A percentile compares a stretch with the other conserved stretches of the same genome.
Evolutionary conservation across 1,284 basidiomycete genomes (phyloP).

Genomic region (Apiotrichum siamense): DNA sequence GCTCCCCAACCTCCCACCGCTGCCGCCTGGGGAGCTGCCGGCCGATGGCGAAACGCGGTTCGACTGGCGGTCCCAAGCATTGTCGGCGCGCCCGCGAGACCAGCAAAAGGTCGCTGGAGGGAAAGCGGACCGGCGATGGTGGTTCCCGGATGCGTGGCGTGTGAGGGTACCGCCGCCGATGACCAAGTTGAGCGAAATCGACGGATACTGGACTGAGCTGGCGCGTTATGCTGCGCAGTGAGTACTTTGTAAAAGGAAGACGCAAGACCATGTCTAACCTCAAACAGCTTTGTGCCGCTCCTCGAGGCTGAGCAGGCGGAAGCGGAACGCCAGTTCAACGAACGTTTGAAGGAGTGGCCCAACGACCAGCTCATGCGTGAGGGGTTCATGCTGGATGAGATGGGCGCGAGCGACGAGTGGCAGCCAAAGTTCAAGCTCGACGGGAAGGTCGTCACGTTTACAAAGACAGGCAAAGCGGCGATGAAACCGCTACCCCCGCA

Average conservation of each 20-base stretch:
- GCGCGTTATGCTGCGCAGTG: slow-evolving; percentile 33
- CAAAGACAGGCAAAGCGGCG: slow-evolving; percentile 57
- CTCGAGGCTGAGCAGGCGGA: slow-evolving; percentile 61
- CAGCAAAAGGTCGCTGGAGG: neutral
- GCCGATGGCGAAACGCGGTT: slow-evolving; percentile 30
- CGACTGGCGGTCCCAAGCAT: slow-evolving; percentile 31
- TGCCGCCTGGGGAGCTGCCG: slow-evolving; percentile 22
- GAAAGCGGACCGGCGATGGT: slow-evolving; percentile 13
- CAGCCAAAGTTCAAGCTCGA: slow-evolving; percentile 14
- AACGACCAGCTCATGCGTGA: slow-evolving; percentile 56
- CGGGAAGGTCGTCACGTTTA: slow-evolving; percentile 49
- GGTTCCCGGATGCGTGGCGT: slow-evolving; percentile 20
- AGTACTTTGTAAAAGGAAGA: slow-evolving; percentile 12
- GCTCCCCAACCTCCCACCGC: neutral
- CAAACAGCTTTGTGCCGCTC: slow-evolving; percentile 58
- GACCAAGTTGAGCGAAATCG: slow-evolving; percentile 38
- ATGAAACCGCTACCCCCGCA: slow-evolving; percentile 30
- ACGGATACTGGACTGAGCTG: slow-evolving; percentile 51
- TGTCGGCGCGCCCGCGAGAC: slow-evolving; percentile 1
- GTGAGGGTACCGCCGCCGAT: slow-evolving; percentile 44
- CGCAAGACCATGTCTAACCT: neutral
- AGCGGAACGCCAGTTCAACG: slow-evolving; percentile 53
- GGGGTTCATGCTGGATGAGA: slow-evolving; percentile 62
- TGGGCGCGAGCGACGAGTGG: slow-evolving; percentile 47
- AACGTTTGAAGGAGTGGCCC: slow-evolving; percentile 63